phyloP scores from a whole-genome alignment of 1,139 yeast genomes.

The Cylindricascospora bacillispora region DNA sequence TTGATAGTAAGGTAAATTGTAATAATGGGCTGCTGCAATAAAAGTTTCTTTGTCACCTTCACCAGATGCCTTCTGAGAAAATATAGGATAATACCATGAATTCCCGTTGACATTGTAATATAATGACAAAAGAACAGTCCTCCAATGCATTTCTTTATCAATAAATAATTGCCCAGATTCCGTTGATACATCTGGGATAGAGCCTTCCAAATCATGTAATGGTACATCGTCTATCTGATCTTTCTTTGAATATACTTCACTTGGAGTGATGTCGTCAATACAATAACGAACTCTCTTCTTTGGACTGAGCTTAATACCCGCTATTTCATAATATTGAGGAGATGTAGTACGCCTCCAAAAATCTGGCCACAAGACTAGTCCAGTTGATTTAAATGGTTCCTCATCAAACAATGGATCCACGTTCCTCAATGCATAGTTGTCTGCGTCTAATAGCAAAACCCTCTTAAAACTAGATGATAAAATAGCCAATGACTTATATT shows the following conservation, averaged over 20 bases:
- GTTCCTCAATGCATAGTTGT: slow-evolving; percentile 50
- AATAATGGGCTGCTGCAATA: slow-evolving; percentile 62
- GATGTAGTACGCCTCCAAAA: slow-evolving; percentile 67
- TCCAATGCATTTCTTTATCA: slow-evolving; percentile 51
- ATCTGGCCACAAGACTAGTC: slow-evolving; percentile 72
- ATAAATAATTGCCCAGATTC: slow-evolving; percentile 77
- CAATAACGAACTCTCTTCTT: slow-evolving; percentile 32
- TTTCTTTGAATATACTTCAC: slow-evolving; percentile 21
- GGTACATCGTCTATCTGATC: slow-evolving; percentile 33
- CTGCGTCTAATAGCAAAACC: slow-evolving; percentile 66
- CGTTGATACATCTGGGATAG: slow-evolving; percentile 69
- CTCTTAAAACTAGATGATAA: slow-evolving; percentile 67
- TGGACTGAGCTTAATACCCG: slow-evolving; percentile 35
- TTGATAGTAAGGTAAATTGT: slow-evolving; percentile 50
- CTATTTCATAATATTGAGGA: slow-evolving; percentile 55
- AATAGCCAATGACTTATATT: slow-evolving; percentile 65
- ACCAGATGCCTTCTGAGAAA: slow-evolving; percentile 77
- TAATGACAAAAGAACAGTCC: slow-evolving; percentile 51
- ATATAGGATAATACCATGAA: slow-evolving; percentile 63
- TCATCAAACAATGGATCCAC: slow-evolving; percentile 43
- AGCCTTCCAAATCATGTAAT: slow-evolving; percentile 52
- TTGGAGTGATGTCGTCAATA: slow-evolving; percentile 27
- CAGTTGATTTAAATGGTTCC: slow-evolving; percentile 41
- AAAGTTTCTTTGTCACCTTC: slow-evolving; percentile 91
- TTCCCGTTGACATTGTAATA: slow-evolving; percentile 79